Evolutionary conservation across 768 basidiomycete genomes (phyloP), one percentile per base, ranked within the genome.

Genomic region (Hericium erinaceus): DNA sequence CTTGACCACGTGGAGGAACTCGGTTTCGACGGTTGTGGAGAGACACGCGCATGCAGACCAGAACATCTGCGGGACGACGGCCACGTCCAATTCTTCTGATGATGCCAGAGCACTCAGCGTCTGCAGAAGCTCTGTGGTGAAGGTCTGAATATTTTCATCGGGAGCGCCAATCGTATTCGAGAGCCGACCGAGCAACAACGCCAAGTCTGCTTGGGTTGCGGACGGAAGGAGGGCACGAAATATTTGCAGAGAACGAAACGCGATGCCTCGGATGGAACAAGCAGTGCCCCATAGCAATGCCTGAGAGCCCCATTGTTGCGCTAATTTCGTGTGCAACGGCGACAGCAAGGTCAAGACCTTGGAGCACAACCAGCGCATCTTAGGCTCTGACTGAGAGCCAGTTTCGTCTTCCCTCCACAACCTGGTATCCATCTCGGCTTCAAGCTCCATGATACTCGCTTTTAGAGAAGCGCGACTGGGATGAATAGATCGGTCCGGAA

Each of bases 231-330:
- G 74, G 1, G 87, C 82, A 39, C 92, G 85, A 71, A 91, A 93
- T n/a, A 93, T 76, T 68, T 97, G 94, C 58, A 97, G 75, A 10
- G 93, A 95, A 37, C 93, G 81, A 72, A 89, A 91, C 2, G 95
- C 92, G 18, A 85, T 83, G 40, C 84, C 83, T 50, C 92, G 83
- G 60, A 92, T 91, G 15, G 90, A 87, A 65, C 92, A 95, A 2
- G 85, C 78, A 12, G 92, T 93, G 4, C 91, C 87, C 85, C 95
- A 97, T 28, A 77, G 72, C 57, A 97, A 72, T 10, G 90, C 88
- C 33, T 93, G 62, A 2, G 84, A 84, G 6, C 90, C 92, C 85
- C 95, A 92, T 48, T 80, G 76, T 55, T 86, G 81, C 39, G 82
- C 74, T 33, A 95, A 71, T n/a, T 77, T 74, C 9, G 87, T 82